These are phyloP conservation scores for Juglanconis juglandina DNA, from an alignment of 2,329 filamentous ascomycete species.

Conservation along the genomic window DNA sequence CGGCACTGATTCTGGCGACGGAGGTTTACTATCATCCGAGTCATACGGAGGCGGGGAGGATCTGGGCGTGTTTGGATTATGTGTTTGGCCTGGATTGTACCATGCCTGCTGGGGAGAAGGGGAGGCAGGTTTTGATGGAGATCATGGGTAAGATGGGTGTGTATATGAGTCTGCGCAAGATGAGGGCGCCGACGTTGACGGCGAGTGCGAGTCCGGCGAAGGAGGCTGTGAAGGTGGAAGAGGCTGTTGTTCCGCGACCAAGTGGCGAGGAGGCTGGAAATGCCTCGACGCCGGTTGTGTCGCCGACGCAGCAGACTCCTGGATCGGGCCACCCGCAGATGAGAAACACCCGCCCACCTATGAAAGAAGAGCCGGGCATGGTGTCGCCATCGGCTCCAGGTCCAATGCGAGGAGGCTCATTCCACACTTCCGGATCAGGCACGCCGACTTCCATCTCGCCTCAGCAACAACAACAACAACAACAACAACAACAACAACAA, in stretches of 20 bases:
- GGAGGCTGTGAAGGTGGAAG: slow-evolving; percentile 32
- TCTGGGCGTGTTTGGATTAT: slow-evolving; percentile 70
- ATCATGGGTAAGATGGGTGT: slow-evolving; percentile 57
- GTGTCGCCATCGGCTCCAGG: background rate
- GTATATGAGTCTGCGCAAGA: slow-evolving; percentile 57
- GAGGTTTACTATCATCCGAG: slow-evolving; percentile 61
- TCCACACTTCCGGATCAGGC: background rate
- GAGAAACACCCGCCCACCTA: background rate
- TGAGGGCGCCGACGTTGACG: slow-evolving; percentile 49
- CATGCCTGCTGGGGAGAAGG: slow-evolving; percentile 54
- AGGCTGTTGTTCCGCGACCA: background rate
- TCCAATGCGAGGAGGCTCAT: background rate
- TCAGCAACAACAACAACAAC: background rate
- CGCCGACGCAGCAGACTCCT: slow-evolving; percentile 3
- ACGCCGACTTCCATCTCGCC: background rate
- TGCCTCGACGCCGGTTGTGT: background rate
- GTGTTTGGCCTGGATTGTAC: slow-evolving; percentile 61
- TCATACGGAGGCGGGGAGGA: slow-evolving; percentile 57
- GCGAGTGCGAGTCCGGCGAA: slow-evolving; percentile 34
- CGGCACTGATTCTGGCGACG: slow-evolving; percentile 63
- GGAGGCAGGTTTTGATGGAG: slow-evolving; percentile 57
- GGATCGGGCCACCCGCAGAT: background rate
- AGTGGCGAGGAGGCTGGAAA: background rate
- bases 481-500: slow-evolving; percentile 1
- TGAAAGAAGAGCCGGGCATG: background rate